Percentiles rank a stretch among this genome's conserved stretches.
Evolutionary conservation across 352 stramenopile species (phyloP).

Genomic region (Globisporangium recalcitrans): DNA sequence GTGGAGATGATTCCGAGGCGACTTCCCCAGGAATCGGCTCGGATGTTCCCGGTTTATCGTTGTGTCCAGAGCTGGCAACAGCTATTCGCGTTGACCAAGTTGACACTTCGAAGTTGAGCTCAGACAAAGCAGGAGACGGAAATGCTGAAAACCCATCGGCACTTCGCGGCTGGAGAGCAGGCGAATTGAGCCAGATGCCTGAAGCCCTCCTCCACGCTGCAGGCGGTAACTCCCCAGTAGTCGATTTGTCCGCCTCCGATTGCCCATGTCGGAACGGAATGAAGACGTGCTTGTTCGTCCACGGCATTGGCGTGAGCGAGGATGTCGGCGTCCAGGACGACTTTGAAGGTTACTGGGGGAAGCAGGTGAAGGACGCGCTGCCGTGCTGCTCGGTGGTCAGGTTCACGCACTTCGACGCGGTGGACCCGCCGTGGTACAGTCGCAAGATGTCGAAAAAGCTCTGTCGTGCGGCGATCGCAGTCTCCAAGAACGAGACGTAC

Average conservation of each 20-base stretch:
- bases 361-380: conserved; percentile 16
- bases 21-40: not conserved
- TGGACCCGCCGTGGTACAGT: conserved; percentile 24
- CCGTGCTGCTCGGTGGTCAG: conserved; percentile 32
- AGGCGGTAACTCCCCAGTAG: not conserved
- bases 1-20: not conserved
- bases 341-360: conserved; percentile 29
- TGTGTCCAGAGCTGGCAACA: not conserved
- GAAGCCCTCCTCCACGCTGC: not conserved
- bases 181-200: not conserved
- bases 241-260: not conserved
- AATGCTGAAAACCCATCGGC: not conserved
- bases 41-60: not conserved
- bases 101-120: not conserved
- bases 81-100: not conserved
- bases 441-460: conserved; percentile 21
- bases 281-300: conserved; percentile 40
- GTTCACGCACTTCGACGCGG: conserved; percentile 35
- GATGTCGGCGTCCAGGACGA: conserved; percentile 21
- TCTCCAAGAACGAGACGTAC: conserved; percentile 13
- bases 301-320: conserved; percentile 32
- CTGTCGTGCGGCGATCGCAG: conserved; percentile 23
- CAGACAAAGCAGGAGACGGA: not conserved
- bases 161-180: not conserved
- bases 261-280: not conserved